Evolutionary conservation across 2,329 filamentous ascomycete genomes (phyloP).

Genomic region (Ramichloridium luteum): DNA sequence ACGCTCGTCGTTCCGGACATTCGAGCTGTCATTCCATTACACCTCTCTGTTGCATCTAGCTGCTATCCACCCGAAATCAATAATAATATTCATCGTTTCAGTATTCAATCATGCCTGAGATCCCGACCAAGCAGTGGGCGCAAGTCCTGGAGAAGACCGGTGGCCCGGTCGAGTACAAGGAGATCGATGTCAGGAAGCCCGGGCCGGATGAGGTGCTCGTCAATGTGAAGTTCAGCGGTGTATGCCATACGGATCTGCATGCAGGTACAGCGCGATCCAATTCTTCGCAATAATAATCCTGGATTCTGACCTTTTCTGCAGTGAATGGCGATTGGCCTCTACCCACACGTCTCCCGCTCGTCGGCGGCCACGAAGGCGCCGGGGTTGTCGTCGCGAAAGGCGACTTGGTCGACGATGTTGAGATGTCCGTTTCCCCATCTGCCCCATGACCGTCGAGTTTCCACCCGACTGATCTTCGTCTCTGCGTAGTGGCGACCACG

Average conservation of each 20-base stretch:
- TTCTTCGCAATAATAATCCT: too few relatives aligned
- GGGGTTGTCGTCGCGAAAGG: conserved; percentile 73
- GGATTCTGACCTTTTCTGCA: too few relatives aligned
- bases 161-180: conserved; percentile 57
- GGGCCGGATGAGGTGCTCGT: conserved; percentile 83
- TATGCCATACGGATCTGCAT: conserved; percentile 77
- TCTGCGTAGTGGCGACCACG: conserved; percentile 59
- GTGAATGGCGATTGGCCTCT: conserved; percentile 86
- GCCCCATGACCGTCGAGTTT: neutral
- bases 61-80: conserved; percentile 1
- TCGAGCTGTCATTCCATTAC: neutral
- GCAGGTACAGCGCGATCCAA: too few relatives aligned
- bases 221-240: conserved; percentile 81
- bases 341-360: conserved; percentile 66
- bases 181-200: conserved; percentile 69
- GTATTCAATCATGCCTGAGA: conserved; percentile 35
- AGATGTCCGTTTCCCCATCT: conserved; percentile 42
- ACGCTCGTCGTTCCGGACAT: too few relatives aligned
- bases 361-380: conserved; percentile 69
- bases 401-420: conserved; percentile 61
- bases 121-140: conserved; percentile 82
- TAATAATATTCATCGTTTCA: too few relatives aligned
- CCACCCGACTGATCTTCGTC: too few relatives aligned
- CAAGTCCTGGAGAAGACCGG: conserved; percentile 77
- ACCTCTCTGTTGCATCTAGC: neutral